A percentile compares a stretch with the other conserved stretches of the same genome.
phyloP scores from a whole-genome alignment of 768 basidiomycete genomes.

The Trametes coccinea region DNA sequence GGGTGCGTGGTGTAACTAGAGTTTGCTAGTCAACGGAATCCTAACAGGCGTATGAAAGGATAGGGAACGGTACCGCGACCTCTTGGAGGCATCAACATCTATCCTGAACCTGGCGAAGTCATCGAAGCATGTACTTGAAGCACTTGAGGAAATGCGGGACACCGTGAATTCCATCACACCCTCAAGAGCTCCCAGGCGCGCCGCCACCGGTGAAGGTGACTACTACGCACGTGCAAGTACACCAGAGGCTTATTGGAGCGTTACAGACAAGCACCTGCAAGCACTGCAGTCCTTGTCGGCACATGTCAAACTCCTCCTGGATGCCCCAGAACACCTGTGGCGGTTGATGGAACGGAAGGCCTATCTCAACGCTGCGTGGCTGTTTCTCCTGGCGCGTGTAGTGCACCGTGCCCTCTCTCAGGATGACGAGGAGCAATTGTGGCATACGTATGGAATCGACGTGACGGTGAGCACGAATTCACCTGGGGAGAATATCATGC shows the following conservation, averaged over 20 bases:
- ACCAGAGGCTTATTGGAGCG: not conserved
- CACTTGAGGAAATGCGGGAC: conserved; percentile 61
- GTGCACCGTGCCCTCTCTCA: conserved; percentile 74
- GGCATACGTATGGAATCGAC: conserved; percentile 61
- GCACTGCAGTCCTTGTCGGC: conserved; percentile 77
- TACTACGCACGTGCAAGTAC: not conserved
- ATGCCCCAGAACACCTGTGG: conserved; percentile 92
- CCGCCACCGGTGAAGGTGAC: conserved; percentile 45
- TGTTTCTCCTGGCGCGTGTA: conserved; percentile 83
- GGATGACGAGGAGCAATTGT: conserved; percentile 53
- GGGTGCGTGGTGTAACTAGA: conserved; percentile 60
- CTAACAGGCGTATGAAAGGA: conserved; percentile 52
- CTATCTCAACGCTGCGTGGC: conserved; percentile 83
- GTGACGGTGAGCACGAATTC: conserved; percentile 48
- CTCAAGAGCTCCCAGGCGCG: conserved; percentile 45
- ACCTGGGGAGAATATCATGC: no score
- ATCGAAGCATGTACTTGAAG: conserved; percentile 61
- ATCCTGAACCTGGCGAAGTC: conserved; percentile 77
- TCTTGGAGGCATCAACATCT: conserved; percentile 82
- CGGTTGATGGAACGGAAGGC: conserved; percentile 77
- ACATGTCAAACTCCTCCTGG: conserved; percentile 87
- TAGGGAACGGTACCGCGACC: conserved; percentile 88
- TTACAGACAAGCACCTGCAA: conserved; percentile 64
- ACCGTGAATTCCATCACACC: conserved; percentile 51
- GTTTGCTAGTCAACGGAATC: not conserved